A percentile compares a stretch with the other conserved stretches of the same genome.
Evolutionary conservation across 192 early-diverging fungal genomes (phyloP).

Genomic region (Coemansia sp.): DNA sequence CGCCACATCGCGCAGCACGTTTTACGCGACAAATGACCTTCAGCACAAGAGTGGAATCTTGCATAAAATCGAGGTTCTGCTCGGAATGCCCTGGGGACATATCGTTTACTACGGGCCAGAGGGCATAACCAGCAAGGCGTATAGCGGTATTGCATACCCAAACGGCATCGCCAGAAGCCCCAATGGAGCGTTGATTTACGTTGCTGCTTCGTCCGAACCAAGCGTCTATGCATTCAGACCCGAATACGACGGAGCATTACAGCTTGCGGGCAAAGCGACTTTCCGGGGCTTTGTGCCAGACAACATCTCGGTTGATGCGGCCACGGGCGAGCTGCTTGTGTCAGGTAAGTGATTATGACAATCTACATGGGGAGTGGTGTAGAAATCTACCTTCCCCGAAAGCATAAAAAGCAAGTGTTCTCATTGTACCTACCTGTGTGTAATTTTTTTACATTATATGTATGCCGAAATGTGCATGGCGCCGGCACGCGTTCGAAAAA

Average conservation of each 20-base stretch:
- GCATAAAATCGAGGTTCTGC: constrained; percentile 48
- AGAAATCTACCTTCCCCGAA: not conserved
- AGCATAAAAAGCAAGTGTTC: not conserved
- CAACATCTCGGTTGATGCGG: constrained; percentile 46
- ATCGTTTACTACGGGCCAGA: constrained; percentile 33
- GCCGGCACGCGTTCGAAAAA: not conserved
- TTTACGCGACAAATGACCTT: constrained; percentile 63
- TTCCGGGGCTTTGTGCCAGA: constrained; percentile 47
- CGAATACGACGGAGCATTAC: constrained; percentile 20
- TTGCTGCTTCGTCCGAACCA: constrained; percentile 42
- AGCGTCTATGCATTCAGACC: constrained; percentile 34
- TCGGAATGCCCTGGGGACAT: constrained; percentile 52
- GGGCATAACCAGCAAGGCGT: constrained; percentile 27
- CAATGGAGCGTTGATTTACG: constrained; percentile 31
- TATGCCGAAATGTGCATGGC: not conserved
- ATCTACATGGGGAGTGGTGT: not conserved
- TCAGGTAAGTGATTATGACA: constrained; percentile 36
- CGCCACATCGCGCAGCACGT: constrained; percentile 53
- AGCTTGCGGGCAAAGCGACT: constrained; percentile 21
- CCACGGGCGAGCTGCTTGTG: constrained; percentile 42
- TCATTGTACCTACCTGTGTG: not conserved
- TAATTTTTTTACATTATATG: not conserved
- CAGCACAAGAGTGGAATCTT: constrained; percentile 13
- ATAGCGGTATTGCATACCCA: constrained; percentile 30
- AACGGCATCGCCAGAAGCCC: constrained; percentile 45